phyloP scores from a whole-genome alignment of 169 alveolate genomes.

The Theileria annulata region DNA sequence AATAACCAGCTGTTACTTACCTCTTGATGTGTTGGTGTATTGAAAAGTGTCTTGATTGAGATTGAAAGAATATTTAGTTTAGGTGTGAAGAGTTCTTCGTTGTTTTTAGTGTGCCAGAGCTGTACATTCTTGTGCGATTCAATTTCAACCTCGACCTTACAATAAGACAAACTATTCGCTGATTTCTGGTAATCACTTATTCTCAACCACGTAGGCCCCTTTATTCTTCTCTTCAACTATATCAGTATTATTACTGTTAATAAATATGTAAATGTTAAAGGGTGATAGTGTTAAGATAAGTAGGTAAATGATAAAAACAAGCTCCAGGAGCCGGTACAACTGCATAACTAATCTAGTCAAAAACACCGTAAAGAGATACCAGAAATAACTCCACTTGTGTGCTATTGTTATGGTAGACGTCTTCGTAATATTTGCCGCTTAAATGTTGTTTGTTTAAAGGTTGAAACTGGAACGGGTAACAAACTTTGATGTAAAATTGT shows the following conservation, averaged over 20 bases:
- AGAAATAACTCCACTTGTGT: conserved; percentile 65
- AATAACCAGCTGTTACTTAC: conserved; percentile 17
- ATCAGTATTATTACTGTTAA: conserved; percentile 10
- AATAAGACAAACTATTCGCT: conserved; percentile 32
- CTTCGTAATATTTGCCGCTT: conserved; percentile 33
- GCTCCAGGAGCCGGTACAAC: too few species aligned
- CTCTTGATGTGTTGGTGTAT: conserved; percentile 61
- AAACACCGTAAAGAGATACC: not conserved
- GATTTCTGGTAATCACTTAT: conserved; percentile 36
- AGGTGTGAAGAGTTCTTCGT: conserved; percentile 53
- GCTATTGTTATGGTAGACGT: conserved; percentile 66
- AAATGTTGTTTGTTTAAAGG: conserved; percentile 27
- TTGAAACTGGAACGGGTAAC: conserved; percentile 62
- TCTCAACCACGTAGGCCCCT: conserved; percentile 84
- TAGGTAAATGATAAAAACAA: too few species aligned
- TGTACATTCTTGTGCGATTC: conserved; percentile 49
- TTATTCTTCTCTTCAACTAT: conserved; percentile 74
- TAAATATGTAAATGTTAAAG: not conserved
- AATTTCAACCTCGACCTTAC: conserved; percentile 58
- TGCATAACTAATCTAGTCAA: not conserved
- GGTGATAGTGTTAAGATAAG: too few species aligned
- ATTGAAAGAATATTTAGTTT: conserved; percentile 43
- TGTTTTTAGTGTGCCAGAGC: conserved; percentile 44
- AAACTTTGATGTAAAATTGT: conserved; percentile 56
- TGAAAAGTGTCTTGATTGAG: conserved; percentile 58